Evolutionary conservation across 176 grass and related monocot species (phyloP).

Genomic region (Phyllostachys edulis): DNA sequence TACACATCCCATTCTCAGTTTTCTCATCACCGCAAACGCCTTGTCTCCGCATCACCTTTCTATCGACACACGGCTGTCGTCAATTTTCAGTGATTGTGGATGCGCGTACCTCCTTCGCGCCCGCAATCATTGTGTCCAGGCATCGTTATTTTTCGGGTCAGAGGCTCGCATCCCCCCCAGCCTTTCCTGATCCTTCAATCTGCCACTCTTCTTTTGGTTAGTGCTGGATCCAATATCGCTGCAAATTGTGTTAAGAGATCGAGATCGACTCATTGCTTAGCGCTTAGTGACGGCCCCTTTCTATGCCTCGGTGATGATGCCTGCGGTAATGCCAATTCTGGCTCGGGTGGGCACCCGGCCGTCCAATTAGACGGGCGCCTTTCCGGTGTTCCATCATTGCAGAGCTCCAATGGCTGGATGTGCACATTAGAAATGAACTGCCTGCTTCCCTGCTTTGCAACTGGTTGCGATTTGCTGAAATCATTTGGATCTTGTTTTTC

Average conservation of each 20-base stretch:
- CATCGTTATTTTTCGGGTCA: background rate
- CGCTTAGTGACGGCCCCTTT: background rate
- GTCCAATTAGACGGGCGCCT: constrained; percentile 16
- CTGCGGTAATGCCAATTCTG: background rate
- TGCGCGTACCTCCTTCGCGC: background rate
- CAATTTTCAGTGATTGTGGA: background rate
- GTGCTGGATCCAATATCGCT: constrained; percentile 41
- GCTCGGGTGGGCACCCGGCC: constrained; percentile 3
- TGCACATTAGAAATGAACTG: background rate
- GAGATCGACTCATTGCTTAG: background rate
- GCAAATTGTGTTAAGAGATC: constrained; percentile 2
- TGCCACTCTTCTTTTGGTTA: background rate
- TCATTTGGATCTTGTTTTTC: background rate
- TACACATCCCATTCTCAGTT: background rate
- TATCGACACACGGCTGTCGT: background rate
- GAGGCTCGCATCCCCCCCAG: background rate
- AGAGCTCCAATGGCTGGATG: background rate
- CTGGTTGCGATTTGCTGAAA: background rate
- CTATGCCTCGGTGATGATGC: background rate
- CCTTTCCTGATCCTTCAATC: background rate
- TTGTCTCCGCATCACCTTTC: background rate
- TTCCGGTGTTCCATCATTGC: constrained; percentile 32
- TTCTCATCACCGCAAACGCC: background rate
- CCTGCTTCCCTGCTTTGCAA: background rate
- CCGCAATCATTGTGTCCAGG: constrained; percentile 23